Base-by-base conservation (phyloP, 2,329 filamentous ascomycete genomes). In the Claviceps quebecensis region DNA sequence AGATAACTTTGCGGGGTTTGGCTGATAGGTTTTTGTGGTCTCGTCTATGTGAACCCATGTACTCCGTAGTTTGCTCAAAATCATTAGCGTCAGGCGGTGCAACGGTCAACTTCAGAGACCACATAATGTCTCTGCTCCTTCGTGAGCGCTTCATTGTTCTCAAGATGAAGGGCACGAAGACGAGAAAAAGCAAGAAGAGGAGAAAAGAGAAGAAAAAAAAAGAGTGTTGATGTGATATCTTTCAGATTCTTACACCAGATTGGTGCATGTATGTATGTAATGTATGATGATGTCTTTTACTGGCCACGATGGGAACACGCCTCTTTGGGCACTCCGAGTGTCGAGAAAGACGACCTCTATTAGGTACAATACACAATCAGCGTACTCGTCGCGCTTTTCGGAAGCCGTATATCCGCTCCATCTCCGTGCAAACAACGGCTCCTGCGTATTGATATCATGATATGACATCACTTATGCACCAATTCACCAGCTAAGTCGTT, bases 21-120 rank as follows among this genome's bases (percentile, higher is more conserved):
- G 58, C 49, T 4, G 9, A 34, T 11, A 57, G 65, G 1, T 34
- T 11, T 11, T 34, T 34, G 63, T 39, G 1, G 19, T 8, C 16
- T 59, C 54, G 43, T 64, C 57, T 22, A 51, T 58, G 40, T 60
- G 57, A 45, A 63, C 52, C 19, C 54, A 56, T 34, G 19, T 19
- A 19, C 19, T 19, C 19, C 19, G 19, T 64, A 59, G 14, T 61
- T 60, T 2, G 66, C 65, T 65, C 69, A 69, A 26, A 65, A 34
- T 60, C 4, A 72, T 61, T 0, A 69, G 63, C 0, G 60, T 59
- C 55, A 2, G 52, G 37, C 11, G 63, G 63, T 23, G 11, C 29
- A 34, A n/a, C n/a, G n/a, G n/a, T n/a, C n/a, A n/a, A 34, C 29
- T 8, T 11, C 9, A 11, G 9, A 34, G 40, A 68, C 65, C 17